Evolutionary conservation across 352 stramenopile genomes (phyloP), one percentile per base, ranked within the genome.

Genomic region (Phytophthora litchii): DNA sequence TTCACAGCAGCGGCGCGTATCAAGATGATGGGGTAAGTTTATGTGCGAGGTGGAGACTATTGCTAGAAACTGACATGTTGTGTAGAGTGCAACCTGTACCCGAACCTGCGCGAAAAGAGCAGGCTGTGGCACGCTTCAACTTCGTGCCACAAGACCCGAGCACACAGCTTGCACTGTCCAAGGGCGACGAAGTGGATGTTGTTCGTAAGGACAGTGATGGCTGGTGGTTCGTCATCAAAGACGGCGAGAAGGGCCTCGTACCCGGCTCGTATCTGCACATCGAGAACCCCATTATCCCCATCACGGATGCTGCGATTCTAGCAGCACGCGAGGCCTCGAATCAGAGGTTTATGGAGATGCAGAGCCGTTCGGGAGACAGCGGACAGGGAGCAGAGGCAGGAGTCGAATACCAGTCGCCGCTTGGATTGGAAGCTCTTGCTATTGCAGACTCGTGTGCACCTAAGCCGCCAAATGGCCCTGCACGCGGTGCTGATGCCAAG

Each of bases 191-290:
- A 20, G 67, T 94, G 42, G 72, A 88, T 42, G 79, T 94, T 27
- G 83, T 94, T 60, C 84, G 84, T 41, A 94, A 92, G 64, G 84
- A 94, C 55, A 74, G 67, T 44, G 84, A 94, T 46, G 84, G 84
- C 53, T 94, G 84, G 84, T 94, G 84, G 84, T 90, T 94, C 54
- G 83, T 94, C 21, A 64, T 81, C 16, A 79, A 90, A 27, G 77
- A 90, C 43, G 78, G 76, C 54, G 80, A 92, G 61, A 91, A 92
- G 47, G 84, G 84, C 0, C 72, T 94, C 27, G 84, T 94, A n/a
- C 84, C 84, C 0, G 84, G 82, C 10, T 85, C 82, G 19, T 94
- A 92, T 45, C 31, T 94, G 44, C 68, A 74, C 20, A 76, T 92
- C 42, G 82, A 91, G 48, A 85, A 88, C 49, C 80, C 82, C 1